These are phyloP conservation scores for Papiliotrema nemorosa DNA, from an alignment of 1,284 basidiomycete species.

Conservation along the genomic window DNA sequence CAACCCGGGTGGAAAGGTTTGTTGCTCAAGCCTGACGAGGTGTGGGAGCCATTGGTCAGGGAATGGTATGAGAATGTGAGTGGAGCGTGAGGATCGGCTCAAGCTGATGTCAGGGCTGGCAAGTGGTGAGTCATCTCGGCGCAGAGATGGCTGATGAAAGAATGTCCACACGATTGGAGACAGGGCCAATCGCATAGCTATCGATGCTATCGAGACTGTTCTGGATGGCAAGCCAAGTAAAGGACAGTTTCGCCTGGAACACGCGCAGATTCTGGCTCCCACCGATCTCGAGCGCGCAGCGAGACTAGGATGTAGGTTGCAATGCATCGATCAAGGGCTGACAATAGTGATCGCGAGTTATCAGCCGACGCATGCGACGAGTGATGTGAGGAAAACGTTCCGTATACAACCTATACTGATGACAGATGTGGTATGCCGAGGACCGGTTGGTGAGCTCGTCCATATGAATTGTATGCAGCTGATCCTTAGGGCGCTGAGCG, in stretches of 20 bases:
- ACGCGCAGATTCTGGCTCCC: conserved; percentile 77
- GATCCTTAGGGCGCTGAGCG: conserved; percentile 68
- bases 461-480: not conserved
- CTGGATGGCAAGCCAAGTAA: conserved; percentile 45
- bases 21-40: conserved; percentile 59
- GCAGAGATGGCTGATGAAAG: conserved; percentile 47
- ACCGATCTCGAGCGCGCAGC: conserved; percentile 68
- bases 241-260: conserved; percentile 76
- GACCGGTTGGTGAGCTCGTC: conserved; percentile 56
- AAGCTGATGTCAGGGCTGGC: conserved; percentile 42
- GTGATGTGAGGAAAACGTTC: conserved; percentile 35
- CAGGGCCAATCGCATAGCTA: conserved; percentile 72
- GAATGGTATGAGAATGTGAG: conserved; percentile 67
- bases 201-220: conserved; percentile 72
- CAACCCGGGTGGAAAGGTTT: conserved; percentile 66
- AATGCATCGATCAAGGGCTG: not conserved
- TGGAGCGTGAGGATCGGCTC: conserved; percentile 1
- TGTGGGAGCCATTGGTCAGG: conserved; percentile 58
- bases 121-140: conserved; percentile 41
- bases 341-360: conserved; percentile 79
- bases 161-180: conserved; percentile 92
- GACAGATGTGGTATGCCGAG: conserved; percentile 76
- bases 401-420: not conserved
- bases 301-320: conserved; percentile 62
- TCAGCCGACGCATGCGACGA: conserved; percentile 78